Percentiles rank a stretch among this genome's conserved stretches.
These are phyloP conservation scores for Grosmannia serpens DNA, from an alignment of 2,329 filamentous ascomycete genomes.

Conservation along the genomic window DNA sequence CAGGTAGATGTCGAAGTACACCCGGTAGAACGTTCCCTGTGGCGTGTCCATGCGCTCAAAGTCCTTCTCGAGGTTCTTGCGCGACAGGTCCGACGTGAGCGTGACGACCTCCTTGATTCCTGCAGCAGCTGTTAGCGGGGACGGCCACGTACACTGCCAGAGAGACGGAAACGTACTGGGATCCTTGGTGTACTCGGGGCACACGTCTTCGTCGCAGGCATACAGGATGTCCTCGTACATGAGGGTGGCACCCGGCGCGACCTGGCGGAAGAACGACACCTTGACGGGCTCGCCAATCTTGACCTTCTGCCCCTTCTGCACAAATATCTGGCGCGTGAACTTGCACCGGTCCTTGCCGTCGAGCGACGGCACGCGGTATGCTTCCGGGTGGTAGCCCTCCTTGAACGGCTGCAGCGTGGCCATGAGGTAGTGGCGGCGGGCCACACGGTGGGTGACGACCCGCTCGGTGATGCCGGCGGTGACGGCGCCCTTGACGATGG, in stretches of 20 bases:
- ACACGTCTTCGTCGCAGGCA: constrained; percentile 95
- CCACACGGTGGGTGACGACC: constrained; percentile 92
- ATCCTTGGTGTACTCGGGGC: constrained; percentile 98
- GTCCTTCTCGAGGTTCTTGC: constrained; percentile 98
- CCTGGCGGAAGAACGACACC: constrained; percentile 96
- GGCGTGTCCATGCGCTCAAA: constrained; percentile 99
- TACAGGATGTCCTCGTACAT: constrained; percentile 99
- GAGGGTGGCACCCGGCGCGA: constrained; percentile 88
- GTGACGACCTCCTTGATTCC: constrained; percentile 99
- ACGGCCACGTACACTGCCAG: neutral
- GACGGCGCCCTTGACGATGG: constrained; percentile 96
- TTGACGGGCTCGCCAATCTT: constrained; percentile 99
- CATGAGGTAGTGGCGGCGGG: constrained; percentile 97
- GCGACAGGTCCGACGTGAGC: constrained; percentile 87
- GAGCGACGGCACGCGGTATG: constrained; percentile 90
- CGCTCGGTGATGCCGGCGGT: constrained; percentile 96
- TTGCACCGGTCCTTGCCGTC: constrained; percentile 98
- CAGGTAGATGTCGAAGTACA: constrained; percentile 71
- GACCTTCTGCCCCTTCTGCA: constrained; percentile 96
- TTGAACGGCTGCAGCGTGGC: constrained; percentile 97
- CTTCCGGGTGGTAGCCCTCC: constrained; percentile 95
- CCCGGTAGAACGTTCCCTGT: constrained; percentile 88
- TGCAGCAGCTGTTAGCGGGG: constrained; percentile 24
- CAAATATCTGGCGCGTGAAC: constrained; percentile 95
- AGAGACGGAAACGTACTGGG: constrained; percentile 62